Conservation (phyloP, 2,329 filamentous ascomycete genomes). For the Zymoseptoria crescenta region DNA sequence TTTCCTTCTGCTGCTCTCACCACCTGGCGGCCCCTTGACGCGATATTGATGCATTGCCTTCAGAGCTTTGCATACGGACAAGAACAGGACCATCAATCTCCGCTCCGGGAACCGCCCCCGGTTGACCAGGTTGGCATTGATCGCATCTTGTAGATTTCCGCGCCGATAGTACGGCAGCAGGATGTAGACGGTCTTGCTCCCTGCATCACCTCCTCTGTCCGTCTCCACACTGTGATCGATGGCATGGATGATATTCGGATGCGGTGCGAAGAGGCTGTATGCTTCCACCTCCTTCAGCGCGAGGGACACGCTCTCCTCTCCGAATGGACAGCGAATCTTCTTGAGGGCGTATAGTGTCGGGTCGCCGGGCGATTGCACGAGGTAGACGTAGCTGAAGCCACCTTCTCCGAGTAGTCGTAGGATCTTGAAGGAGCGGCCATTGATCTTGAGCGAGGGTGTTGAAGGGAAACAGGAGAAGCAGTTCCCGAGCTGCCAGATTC, state of each 20-base stretch:
- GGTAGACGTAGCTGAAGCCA: constrained; percentile 97
- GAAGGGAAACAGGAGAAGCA: constrained; percentile 96
- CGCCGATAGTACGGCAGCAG: constrained; percentile 89
- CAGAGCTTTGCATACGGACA: constrained; percentile 83
- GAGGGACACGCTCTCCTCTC: constrained; percentile 87
- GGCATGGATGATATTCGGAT: constrained; percentile 77
- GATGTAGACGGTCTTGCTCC: constrained; percentile 91
- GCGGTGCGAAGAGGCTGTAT: constrained; percentile 78
- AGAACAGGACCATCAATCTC: constrained; percentile 78
- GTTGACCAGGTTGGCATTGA: constrained; percentile 97
- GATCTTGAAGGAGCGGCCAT: constrained; percentile 91
- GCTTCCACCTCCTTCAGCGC: constrained; percentile 97
- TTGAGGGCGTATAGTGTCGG: constrained; percentile 89
- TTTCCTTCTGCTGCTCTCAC: constrained; percentile 43
- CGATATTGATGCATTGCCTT: constrained; percentile 87
- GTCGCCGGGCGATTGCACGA: constrained; percentile 82
- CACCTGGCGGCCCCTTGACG: constrained; percentile 50
- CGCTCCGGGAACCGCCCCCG: constrained; percentile 83
- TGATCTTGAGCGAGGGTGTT: constrained; percentile 90
- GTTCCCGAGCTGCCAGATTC: constrained; percentile 85
- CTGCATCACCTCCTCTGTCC: constrained; percentile 53
- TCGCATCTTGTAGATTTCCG: constrained; percentile 94
- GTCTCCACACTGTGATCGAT: constrained; percentile 75
- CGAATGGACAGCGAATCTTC: constrained; percentile 98
- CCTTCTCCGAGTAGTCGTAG: constrained; percentile 90